Evolutionary conservation across 2,329 filamentous ascomycete genomes (phyloP), one percentile per base, ranked within the genome.

Genomic region (Penicillium fuscoglaucum): DNA sequence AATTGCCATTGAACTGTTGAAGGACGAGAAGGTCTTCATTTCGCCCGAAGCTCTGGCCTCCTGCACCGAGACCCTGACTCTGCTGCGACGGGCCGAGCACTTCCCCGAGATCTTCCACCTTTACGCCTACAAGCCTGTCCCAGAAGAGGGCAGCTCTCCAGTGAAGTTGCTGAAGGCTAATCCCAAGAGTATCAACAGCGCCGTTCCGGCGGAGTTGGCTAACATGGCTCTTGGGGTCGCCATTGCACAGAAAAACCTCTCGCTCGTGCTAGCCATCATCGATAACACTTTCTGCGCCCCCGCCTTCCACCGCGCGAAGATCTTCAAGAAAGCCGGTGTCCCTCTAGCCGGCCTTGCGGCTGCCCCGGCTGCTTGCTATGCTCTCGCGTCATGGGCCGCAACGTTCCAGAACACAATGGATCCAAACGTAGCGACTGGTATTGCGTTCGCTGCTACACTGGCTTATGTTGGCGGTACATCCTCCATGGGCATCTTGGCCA

Each of bases 401-500:
- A 74, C 79, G 12, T 80, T 87, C 61, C 90, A 93, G 72, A 83
- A 84, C 55, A 87, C 87, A n/a, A 91, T 96, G 84, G 90, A 96
- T 64, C 79, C 87, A 0, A 80, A 78, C 29, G 85, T 84, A 35
- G 91, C 92, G 10, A 96, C 91, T 2, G 85, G 85, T 12, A 85
- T 96, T 60, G 88, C 90, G 5, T 91, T 96, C 71, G 85, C 84
- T 0, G 93, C 90, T 13, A 89, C 95, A 50, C 78, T 93, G 61
- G 90, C 91, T 7, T 99, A 98, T 73, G 82, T 96, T 43, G 84
- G 86, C 21, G 90, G 91, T 62, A 92, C 92, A 5, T 87, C 86
- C 4, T 91, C 88, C 10, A 84, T 98, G 53, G 95, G 93, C 3
- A 78, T 95, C 43, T 86, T 98, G 39, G 91, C 93, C 9, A 80